Conservation (phyloP, 2,329 filamentous ascomycete genomes). For the Xylariaceae sp. region DNA sequence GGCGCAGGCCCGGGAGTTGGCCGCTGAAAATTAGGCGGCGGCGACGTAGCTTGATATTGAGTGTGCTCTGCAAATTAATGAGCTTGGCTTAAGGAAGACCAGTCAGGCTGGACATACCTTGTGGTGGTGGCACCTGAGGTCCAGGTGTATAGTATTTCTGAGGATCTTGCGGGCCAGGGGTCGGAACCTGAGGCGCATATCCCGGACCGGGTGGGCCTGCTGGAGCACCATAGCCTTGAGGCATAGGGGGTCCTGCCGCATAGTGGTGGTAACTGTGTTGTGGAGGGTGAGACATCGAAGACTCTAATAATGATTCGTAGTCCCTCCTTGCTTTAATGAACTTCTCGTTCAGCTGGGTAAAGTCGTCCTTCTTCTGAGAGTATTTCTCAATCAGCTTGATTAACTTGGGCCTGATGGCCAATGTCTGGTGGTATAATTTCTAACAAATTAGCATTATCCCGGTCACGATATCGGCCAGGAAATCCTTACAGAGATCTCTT, state of each 20-base stretch:
- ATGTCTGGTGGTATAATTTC: constrained; percentile 88
- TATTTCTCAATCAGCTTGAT: constrained; percentile 99
- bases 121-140: constrained; percentile 48
- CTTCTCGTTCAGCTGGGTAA: constrained; percentile 97
- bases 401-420: constrained; percentile 93
- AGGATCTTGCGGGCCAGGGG: constrained; percentile 60
- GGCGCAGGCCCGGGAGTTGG: constrained; percentile 60
- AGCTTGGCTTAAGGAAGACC: constrained; percentile 28
- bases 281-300: constrained; percentile 94
- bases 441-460: constrained; percentile 46
- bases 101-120: constrained; percentile 44
- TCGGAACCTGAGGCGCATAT: constrained; percentile 50
- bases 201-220: constrained; percentile 40
- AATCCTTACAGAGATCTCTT: constrained; percentile 82
- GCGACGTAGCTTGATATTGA: constrained; percentile 53
- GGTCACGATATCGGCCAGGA: not conserved
- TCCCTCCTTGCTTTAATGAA: constrained; percentile 98
- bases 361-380: constrained; percentile 99
- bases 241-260: constrained; percentile 56
- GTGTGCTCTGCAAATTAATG: constrained; percentile 46
- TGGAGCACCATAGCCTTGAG: constrained; percentile 52
- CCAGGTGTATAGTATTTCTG: constrained; percentile 73
- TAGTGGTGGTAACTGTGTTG: constrained; percentile 78
- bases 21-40: constrained; percentile 62
- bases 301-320: constrained; percentile 94